Base-by-base conservation (phyloP, 441 rosid genomes). In the Adansonia rubrostipa region DNA sequence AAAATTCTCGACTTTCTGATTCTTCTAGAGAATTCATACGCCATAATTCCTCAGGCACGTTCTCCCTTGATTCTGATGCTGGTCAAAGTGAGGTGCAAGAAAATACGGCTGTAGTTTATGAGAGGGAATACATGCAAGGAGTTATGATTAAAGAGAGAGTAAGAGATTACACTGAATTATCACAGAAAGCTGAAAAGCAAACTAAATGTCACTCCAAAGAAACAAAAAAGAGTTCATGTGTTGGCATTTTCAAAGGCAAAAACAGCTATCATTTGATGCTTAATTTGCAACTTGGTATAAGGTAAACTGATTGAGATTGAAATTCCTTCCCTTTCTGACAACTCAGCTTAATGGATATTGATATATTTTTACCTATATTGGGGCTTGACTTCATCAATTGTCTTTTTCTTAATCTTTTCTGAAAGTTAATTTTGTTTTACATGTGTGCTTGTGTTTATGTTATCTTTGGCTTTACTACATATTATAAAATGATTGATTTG, bases 81-180 rank as follows among this genome's bases (percentile, higher is more conserved):
- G 84, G 83, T 78, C 88, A 81, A 70, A 83, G 77, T 44, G 91
- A 84, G 81, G 57, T 22, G 84, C 88, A 74, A 78, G 79, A 78
- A 63, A 81, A 68, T 36, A 75, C 78, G 73, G 83, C 88, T 40
- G 71, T 88, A 2, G 87, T 90, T 78, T 91, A 88, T 76, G 99
- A 96, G 78, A 90, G 99, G 82, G 98, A 94, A 75, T 96, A 93
- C 78, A 86, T 92, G 91, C 98, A 96, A 83, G 99, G 99, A 73
- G 92, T 96, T 84, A 75, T 94, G 83, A 91, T 91, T 75, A 94
- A 84, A 78, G 99, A 96, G 87, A 82, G 75, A 64, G 71, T 86
- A 24, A 81, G 83, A 85, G 85, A 77, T 73, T 82, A 79, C 58
- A 48, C 78, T 50, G 91, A 88, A 78, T 57, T 71, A 74, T 82